A percentile compares a stretch with the other conserved stretches of the same genome.
Evolutionary conservation across 2,329 filamentous ascomycete genomes (phyloP).

Genomic region (Colletotrichum kahawae): DNA sequence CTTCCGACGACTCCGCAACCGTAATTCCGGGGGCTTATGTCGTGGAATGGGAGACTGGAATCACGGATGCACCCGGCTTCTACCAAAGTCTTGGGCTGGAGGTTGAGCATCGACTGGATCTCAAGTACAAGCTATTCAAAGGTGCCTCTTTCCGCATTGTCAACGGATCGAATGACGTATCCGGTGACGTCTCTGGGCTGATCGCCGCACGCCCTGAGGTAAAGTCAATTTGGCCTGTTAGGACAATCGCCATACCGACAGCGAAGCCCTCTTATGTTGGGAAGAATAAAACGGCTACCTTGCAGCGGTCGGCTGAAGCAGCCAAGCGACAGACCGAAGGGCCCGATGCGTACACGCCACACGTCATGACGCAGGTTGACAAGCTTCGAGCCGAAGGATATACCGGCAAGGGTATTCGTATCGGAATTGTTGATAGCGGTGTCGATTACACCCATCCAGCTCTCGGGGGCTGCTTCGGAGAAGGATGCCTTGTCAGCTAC

Average conservation of each 20-base stretch:
- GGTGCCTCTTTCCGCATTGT: conserved; percentile 25
- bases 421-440: conserved; percentile 44
- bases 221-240: conserved; percentile 33
- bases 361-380: conserved; percentile 40
- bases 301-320: neutral
- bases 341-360: conserved; percentile 18
- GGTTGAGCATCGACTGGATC: conserved; percentile 22
- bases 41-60: conserved; percentile 25
- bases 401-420: conserved; percentile 46
- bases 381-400: conserved; percentile 44
- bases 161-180: conserved; percentile 25
- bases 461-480: conserved; percentile 57
- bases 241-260: conserved; percentile 20
- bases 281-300: conserved; percentile 9
- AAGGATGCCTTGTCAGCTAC: conserved; percentile 49
- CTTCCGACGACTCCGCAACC: neutral
- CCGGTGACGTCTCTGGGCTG: neutral
- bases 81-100: conserved; percentile 20
- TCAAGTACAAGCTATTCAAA: conserved; percentile 27
- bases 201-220: conserved; percentile 28
- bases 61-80: neutral
- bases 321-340: neutral
- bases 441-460: conserved; percentile 57
- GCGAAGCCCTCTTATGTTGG: conserved; percentile 13
- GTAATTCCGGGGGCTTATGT: conserved; percentile 26